Evolutionary conservation across 176 grass and related monocot species (phyloP), one percentile per base, ranked within the genome.

Genomic region (Ensete ventricosum): DNA sequence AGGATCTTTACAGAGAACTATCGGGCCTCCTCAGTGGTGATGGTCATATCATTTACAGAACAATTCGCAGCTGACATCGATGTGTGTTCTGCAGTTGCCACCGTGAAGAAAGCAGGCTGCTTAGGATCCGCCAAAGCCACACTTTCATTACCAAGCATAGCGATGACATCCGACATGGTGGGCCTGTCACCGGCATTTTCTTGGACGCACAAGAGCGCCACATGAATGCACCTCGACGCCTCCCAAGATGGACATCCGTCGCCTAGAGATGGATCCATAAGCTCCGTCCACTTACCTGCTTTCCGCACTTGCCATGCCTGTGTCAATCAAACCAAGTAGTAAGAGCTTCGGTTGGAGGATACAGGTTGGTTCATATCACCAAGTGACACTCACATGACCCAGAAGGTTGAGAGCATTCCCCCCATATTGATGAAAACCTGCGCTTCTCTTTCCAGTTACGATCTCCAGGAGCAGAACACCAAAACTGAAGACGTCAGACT

Each of bases 281-380:
- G 69, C 25, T 91, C 84, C 34, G 8, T 68, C 58, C 79, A 84
- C 53, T 76, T 80, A 51, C 67, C 81, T 82, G 76, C 76, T 25
- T 79, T 87, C 88, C 88, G 87, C n/a, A 87, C 19, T 20, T 90
- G 78, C 84, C 88, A 90, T 70, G 84, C 84, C 88, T 90, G 71
- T 3, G 21, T 0, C 21, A 68, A 48, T 50, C n/a, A 34, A 29
- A 13, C 43, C 53, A 70, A 25, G 62, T 72, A 62, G 75, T 2
- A 71, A 43, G 25, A 2, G 20, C 0, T 1, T 11, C 67, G 74
- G 24, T 16, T 60, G 75, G 50, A 26, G 29, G 52, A 69, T 6
- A 21, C 19, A 73, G 55, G 3, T 16, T 8, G 55, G 3, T 16
- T 8, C 27, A 10, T 78, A 20, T 26, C 23, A 50, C 23, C 23